Evolutionary conservation across 2,329 filamentous ascomycete species (phyloP).

Genomic region (Aurifilum marmelostoma): DNA sequence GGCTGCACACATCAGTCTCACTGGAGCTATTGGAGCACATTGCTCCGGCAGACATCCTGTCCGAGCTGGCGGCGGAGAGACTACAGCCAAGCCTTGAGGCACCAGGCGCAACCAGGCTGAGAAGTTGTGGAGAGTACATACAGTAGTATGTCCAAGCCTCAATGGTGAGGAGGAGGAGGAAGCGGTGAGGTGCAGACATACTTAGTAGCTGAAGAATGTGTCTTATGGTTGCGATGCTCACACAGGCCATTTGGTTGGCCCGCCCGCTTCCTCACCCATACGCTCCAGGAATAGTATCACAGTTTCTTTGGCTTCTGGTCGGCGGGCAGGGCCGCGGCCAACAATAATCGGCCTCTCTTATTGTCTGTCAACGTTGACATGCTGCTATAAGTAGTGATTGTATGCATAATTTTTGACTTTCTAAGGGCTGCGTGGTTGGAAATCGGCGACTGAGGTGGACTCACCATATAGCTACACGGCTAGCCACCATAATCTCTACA

Average conservation of each 20-base stretch:
- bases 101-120: not conserved
- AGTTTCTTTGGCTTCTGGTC: not conserved
- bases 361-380: not conserved
- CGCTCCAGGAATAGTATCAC: slow-evolving; percentile 4
- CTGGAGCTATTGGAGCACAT: not conserved
- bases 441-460: not conserved
- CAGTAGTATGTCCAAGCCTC: not conserved
- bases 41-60: not conserved
- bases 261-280: not conserved
- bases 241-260: not conserved
- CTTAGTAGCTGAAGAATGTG: not conserved
- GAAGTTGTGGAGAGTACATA: not conserved
- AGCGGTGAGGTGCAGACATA: not conserved
- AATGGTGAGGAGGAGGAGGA: not conserved
- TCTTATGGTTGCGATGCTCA: not conserved
- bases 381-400: not conserved
- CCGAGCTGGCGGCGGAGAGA: not conserved
- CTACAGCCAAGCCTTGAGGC: not conserved
- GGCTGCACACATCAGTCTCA: not conserved
- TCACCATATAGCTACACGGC: not conserved
- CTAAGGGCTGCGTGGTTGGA: not conserved
- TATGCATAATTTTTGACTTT: not conserved
- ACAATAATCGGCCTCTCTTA: not conserved
- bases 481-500: not conserved
- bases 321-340: slow-evolving; percentile 7